phyloP scores from a whole-genome alignment of 23 red algal species.

The Agarophyton chilense region DNA sequence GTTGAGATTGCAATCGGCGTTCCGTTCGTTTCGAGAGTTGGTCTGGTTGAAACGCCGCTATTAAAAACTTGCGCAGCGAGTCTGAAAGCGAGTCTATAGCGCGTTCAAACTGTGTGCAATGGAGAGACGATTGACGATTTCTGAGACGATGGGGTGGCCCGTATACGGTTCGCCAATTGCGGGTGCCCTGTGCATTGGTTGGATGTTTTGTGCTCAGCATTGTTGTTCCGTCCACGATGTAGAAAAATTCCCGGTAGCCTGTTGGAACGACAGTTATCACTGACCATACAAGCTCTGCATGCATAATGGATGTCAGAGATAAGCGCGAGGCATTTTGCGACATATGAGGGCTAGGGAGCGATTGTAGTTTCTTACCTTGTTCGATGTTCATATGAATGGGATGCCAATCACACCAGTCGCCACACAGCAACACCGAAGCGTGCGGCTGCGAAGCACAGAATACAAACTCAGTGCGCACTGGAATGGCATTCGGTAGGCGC shows the following conservation, averaged over 20 bases:
- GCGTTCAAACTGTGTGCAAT: background rate
- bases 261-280: constrained; percentile 69
- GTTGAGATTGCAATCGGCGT: constrained; percentile 8
- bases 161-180: constrained; percentile 79
- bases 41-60: constrained; percentile 6
- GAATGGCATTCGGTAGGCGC: constrained; percentile 16
- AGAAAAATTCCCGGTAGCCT: constrained; percentile 80
- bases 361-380: background rate
- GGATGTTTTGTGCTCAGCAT: constrained; percentile 65
- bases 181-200: constrained; percentile 20
- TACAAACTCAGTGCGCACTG: constrained; percentile 68
- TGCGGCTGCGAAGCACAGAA: constrained; percentile 36
- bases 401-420: constrained; percentile 84
- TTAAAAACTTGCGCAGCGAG: background rate
- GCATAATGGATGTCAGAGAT: background rate
- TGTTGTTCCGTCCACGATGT: constrained; percentile 57
- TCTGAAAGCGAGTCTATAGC: constrained; percentile 18
- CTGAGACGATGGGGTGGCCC: constrained; percentile 33
- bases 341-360: background rate
- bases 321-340: background rate
- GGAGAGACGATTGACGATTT: background rate
- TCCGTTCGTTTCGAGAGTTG: constrained; percentile 9
- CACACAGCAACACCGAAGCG: constrained; percentile 57
- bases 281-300: constrained; percentile 55
- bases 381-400: constrained; percentile 70